Base-by-base conservation (phyloP, 2,329 filamentous ascomycete species). In the Paracorniculantispora psalliotae region DNA sequence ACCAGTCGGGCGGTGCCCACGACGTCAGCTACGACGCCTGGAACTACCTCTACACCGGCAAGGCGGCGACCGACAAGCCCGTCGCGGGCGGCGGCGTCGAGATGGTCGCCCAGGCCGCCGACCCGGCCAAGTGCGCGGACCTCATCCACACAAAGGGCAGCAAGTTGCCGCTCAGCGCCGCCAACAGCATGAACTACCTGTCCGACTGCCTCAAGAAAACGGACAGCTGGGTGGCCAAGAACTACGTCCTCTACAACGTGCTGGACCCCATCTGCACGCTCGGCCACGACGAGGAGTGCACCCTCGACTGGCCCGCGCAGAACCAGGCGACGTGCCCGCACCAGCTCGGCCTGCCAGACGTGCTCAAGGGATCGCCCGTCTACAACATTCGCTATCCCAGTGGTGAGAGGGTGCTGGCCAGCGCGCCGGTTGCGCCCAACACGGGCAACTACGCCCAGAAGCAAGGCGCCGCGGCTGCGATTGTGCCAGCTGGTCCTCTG, bases 111-210 rank as follows among this genome's bases (percentile, higher is more conserved):
- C 73, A 77, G 62, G 69, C 74, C 59, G 77, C 77, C 35, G 73
- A 73, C 59, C 73, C 75, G 26, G 72, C 69, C 60, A 71, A 78
- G 28, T 85, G 83, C 71, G 68, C 69, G 13, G 66, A 69, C 51
- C 73, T 85, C n/a, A 74, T 84, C 61, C 64, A 76, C 41, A 79
- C 79, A 10, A 65, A 73, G 28, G 69, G 67, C 51, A 62, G 67
- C 57, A 73, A 67, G 61, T 63, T 79, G 21, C 74, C 77, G 0
- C 71, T 79, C 58, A 74, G 75, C 66, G 80, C 79, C 0, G 67
- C 78, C 59, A 82, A 81, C 68, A 78, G 75, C 72, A 81, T 81
- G 74, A 80, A 82, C 65, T 83, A 75, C 57, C 67, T 82, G n/a
- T 69, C 70, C 12, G 75, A 70, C 62, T 82, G 80, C 61, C 69